Evolutionary conservation across 1,139 yeast genomes (phyloP).

Genomic region (Wickerhamomyces sp.): DNA sequence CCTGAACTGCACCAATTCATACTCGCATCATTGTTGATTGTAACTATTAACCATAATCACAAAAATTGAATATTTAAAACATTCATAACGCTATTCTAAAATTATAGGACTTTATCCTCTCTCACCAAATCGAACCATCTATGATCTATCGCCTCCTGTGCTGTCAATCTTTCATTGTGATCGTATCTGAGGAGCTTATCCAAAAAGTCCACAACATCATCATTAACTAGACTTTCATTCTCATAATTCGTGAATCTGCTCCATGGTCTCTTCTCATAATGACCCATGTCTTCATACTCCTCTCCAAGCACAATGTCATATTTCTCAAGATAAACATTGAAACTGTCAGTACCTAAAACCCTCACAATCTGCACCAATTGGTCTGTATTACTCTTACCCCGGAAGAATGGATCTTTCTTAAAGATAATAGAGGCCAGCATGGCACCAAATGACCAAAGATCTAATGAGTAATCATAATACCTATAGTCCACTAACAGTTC

Average conservation of each 20-base stretch:
- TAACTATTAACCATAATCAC: neutral
- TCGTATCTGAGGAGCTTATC: slow-evolving; percentile 66
- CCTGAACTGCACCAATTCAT: slow-evolving; percentile 1
- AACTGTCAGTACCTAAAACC: slow-evolving; percentile 68
- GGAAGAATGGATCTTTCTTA: slow-evolving; percentile 73
- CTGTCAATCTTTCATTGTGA: slow-evolving; percentile 71
- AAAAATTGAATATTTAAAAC: neutral
- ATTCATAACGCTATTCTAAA: neutral
- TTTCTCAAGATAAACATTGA: slow-evolving; percentile 54
- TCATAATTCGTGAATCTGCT: slow-evolving; percentile 47
- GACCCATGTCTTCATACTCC: slow-evolving; percentile 68
- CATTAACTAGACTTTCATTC: slow-evolving; percentile 51
- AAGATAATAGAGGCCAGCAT: slow-evolving; percentile 75
- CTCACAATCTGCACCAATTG: slow-evolving; percentile 76
- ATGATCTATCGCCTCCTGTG: slow-evolving; percentile 69
- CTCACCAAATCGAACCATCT: slow-evolving; percentile 35
- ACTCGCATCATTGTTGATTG: slow-evolving; percentile 2
- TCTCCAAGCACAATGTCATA: slow-evolving; percentile 57
- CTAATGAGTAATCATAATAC: slow-evolving; percentile 74
- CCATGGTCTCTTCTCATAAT: slow-evolving; percentile 69
- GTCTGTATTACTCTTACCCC: slow-evolving; percentile 75
- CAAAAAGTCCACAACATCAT: slow-evolving; percentile 61
- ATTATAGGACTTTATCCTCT: slow-evolving; percentile 8
- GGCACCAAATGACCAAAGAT: slow-evolving; percentile 80
- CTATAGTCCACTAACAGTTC: slow-evolving; percentile 69